Percentiles rank a stretch among this genome's conserved stretches.
Evolutionary conservation across 345 rosid genomes (phyloP).

Genomic region (Citrus trifoliata): DNA sequence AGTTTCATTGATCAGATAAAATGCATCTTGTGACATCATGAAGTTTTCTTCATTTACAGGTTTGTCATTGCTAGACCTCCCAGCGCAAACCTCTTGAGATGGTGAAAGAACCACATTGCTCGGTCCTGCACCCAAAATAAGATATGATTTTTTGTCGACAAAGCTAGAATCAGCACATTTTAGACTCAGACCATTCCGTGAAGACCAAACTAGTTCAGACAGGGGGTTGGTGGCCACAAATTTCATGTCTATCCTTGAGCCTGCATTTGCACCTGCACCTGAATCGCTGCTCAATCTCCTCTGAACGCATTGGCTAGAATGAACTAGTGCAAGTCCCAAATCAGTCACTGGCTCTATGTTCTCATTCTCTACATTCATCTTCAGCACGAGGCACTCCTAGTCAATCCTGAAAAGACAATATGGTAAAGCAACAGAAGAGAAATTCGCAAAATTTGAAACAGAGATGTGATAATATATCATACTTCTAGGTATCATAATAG

Average conservation of each 20-base stretch:
- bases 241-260: constrained; percentile 42
- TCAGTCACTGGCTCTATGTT: constrained; percentile 40
- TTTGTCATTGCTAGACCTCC: constrained; percentile 21
- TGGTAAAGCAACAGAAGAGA: not conserved
- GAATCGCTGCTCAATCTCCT: constrained; percentile 37
- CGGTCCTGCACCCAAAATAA: constrained; percentile 38
- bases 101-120: constrained; percentile 28
- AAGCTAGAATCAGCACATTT: constrained; percentile 71
- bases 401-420: constrained; percentile 2
- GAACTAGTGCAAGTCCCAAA: constrained; percentile 36
- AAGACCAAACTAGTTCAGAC: constrained; percentile 93
- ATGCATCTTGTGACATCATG: not conserved
- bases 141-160: constrained; percentile 35
- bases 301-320: constrained; percentile 30
- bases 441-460: not conserved
- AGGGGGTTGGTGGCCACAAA: constrained; percentile 53
- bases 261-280: constrained; percentile 96
- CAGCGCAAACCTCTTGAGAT: not conserved
- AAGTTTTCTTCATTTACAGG: constrained; percentile 18
- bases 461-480: not conserved
- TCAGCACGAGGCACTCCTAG: constrained; percentile 25
- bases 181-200: constrained; percentile 68
- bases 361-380: constrained; percentile 54
- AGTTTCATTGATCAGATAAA: constrained; percentile 18
- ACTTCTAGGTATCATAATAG: not conserved